Evolutionary conservation across 1,139 yeast genomes (phyloP), one percentile per base, ranked within the genome.

Genomic region (Pichia sp.): DNA sequence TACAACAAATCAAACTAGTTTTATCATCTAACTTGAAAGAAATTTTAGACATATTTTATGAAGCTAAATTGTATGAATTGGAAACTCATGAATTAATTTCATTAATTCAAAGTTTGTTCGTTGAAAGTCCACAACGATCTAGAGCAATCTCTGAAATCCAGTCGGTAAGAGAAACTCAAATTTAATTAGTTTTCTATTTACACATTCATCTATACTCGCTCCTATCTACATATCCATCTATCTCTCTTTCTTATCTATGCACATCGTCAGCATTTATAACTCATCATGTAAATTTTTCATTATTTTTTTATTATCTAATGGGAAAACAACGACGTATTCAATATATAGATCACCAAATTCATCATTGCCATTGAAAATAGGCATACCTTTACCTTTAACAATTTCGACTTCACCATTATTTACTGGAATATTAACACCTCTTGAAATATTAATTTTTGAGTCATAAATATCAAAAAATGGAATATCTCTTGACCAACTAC

Each of bases 341-440:
- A 91, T 69, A 57, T 66, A 84, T 57, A 89, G 68, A 59, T 87
- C 86, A 26, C 97, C 98, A 59, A 61, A 74, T 46, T 71, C 79
- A 46, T 75, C 78, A 18, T 67, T 70, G 15, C 67, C 65, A 33
- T 69, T 70, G 13, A 54, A 50, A 13, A 69, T 50, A 1, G 97
- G 97, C 96, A 91, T 87, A 26, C 98, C 98, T 55, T 74, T 80
- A 13, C 84, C 88, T 48, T 68, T 64, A 26, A 89, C 50, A 5
- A 70, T 60, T 59, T 91, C 95, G 10, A 84, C 67, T 51, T 86
- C 84, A 3, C 93, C 93, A 55, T 79, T 68, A 35, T 65, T 50
- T 1, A 84, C 78, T 13, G 70, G 56, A 33, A 63, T 63, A 16
- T 89, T 88, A 4, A 54, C 48, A 0, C 55, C 56, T 48, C 95